Base-by-base conservation (phyloP, 2,329 filamentous ascomycete genomes). In the Cladorrhinum sp. region DNA sequence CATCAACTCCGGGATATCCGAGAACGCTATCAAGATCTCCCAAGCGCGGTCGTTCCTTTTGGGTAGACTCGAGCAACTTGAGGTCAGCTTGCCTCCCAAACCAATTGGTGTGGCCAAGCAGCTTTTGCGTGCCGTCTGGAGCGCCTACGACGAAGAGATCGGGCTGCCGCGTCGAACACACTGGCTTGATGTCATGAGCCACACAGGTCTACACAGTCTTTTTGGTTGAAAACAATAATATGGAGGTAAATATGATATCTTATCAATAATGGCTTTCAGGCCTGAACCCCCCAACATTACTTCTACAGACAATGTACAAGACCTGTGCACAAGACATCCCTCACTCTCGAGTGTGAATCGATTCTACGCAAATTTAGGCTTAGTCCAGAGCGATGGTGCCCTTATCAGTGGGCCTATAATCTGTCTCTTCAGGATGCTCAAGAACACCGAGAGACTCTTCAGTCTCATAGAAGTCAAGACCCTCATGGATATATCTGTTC, bases 391-490 rank as follows among this genome's bases (percentile, higher is more conserved):
- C 50, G 41, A 69, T 62, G 23, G 25, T 61, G 4, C 66, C 66
- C 54, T 64, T 65, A 9, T 59, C 32, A 10, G 65, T 64, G 4
- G 67, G 67, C 1, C 55, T 57, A 51, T 69, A 68, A 25, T 68
- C 68, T 4, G 60, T 61, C 27, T 70, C 67, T 20, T 67, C 68
- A n/a, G 66, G 63, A 55, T 68, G 65, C 20, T 64, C 62, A 9
- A 63, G 32, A 13, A 78, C 77, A 49, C 72, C 70, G 25, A 78
- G 66, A n/a, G 73, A 74, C 65, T 82, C 79, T 57, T 79, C 78
- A 72, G 81, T 79, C 62, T 81, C 78, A 24, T 76, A 77, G n/a
- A 75, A 75, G 66, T 82, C 79, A 64, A 81, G 75, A 0, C 79
- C 79, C 25, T 74, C 71, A 60, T 78, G 75, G 25, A 82, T 74